A percentile compares a stretch with the other conserved stretches of the same genome.
Conservation (phyloP, 441 rosid species). For the Gossypium davidsonii region DNA sequence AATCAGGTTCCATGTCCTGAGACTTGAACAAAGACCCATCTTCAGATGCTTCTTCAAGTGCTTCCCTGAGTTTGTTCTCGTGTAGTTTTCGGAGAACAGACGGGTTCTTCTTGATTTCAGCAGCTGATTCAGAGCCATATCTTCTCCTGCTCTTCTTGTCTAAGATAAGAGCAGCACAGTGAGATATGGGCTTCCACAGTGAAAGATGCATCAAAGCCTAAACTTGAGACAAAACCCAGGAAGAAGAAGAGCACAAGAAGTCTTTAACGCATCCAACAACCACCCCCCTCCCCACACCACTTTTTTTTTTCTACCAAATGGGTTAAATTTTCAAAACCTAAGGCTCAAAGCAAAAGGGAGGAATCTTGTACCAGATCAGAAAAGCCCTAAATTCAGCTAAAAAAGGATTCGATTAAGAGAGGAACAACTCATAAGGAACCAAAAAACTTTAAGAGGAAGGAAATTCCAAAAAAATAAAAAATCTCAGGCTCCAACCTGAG, state of each 20-base stretch:
- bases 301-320: background rate
- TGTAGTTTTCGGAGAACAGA: constrained; percentile 54
- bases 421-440: constrained; percentile 3
- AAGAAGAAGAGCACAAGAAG: constrained; percentile 22
- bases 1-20: constrained; percentile 56
- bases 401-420: constrained; percentile 16
- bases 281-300: background rate
- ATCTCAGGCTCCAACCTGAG: constrained; percentile 4
- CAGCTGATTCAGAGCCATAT: constrained; percentile 59
- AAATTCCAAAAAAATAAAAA: background rate
- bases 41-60: constrained; percentile 93
- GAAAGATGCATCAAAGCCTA: constrained; percentile 77
- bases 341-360: constrained; percentile 11
- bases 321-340: constrained; percentile 29
- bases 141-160: constrained; percentile 84
- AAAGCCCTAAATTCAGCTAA: constrained; percentile 28
- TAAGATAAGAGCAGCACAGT: constrained; percentile 88
- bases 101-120: constrained; percentile 40
- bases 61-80: constrained; percentile 79
- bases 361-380: constrained; percentile 42
- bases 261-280: constrained; percentile 38
- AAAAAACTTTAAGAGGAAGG: constrained; percentile 9
- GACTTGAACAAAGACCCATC: constrained; percentile 82
- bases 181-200: constrained; percentile 93
- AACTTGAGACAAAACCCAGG: constrained; percentile 16